Conservation (phyloP, 768 basidiomycete genomes). For the Cubamyces lactineus region DNA sequence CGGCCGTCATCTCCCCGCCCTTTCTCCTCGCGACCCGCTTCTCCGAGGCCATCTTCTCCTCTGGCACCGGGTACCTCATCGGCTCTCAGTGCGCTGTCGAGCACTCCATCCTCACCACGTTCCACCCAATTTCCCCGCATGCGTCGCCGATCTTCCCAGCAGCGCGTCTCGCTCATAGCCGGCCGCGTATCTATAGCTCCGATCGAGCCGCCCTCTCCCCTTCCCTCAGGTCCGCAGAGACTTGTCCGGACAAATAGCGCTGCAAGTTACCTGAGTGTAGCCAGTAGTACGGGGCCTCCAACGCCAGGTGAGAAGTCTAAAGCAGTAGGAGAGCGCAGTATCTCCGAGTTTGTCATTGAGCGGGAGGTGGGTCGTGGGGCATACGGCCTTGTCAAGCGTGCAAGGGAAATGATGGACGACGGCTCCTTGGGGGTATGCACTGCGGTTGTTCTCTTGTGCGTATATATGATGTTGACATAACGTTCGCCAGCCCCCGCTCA, state of each 20-base stretch:
- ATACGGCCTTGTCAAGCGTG: slow-evolving; percentile 93
- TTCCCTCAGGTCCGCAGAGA: slow-evolving; percentile 61
- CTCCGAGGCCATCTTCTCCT: slow-evolving; percentile 34
- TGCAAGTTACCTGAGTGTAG: slow-evolving; percentile 63
- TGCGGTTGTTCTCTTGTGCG: slow-evolving; percentile 17
- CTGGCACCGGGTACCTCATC: slow-evolving; percentile 21
- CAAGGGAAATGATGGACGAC: slow-evolving; percentile 72
- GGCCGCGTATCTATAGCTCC: slow-evolving; percentile 80
- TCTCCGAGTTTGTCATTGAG: slow-evolving; percentile 85
- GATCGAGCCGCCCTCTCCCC: slow-evolving; percentile 71
- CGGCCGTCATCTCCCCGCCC: slow-evolving; percentile 32
- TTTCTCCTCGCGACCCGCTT: slow-evolving; percentile 27
- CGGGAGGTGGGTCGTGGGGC: slow-evolving; percentile 92
- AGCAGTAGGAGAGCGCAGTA: slow-evolving; percentile 61
- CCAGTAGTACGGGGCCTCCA: slow-evolving; percentile 63
- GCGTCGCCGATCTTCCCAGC: slow-evolving; percentile 79
- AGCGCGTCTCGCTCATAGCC: slow-evolving; percentile 81
- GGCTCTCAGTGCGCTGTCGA: slow-evolving; percentile 40
- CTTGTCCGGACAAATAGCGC: slow-evolving; percentile 67
- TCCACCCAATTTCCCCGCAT: slow-evolving; percentile 59
- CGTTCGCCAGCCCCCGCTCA: slow-evolving; percentile 70
- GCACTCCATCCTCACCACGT: slow-evolving; percentile 40
- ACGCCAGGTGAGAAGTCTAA: slow-evolving; percentile 54
- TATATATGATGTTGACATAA: background rate
- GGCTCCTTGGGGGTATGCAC: slow-evolving; percentile 81